Evolutionary conservation across 1,139 yeast species (phyloP).

Genomic region (Saccharomyces hybrid): DNA sequence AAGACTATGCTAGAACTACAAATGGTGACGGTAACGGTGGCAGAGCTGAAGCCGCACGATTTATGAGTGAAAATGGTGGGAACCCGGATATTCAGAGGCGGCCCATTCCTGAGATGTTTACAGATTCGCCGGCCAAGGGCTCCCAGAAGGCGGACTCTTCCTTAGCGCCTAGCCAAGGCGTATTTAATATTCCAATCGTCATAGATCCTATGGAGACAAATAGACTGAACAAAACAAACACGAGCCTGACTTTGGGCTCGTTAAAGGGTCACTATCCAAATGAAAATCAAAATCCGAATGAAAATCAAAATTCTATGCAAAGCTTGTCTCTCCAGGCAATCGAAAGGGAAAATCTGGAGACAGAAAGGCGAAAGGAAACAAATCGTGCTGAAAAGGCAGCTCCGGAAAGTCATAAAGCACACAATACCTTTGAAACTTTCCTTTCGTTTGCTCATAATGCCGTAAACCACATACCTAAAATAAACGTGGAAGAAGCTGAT

Average conservation of each 20-base stretch:
- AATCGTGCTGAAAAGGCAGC: not conserved
- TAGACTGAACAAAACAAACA: not conserved
- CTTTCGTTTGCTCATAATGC: conserved; percentile 20
- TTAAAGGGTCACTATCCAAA: not conserved
- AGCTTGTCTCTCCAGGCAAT: not conserved
- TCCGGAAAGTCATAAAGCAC: not conserved
- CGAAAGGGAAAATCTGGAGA: not conserved
- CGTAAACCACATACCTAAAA: conserved; percentile 16
- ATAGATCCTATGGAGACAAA: not conserved
- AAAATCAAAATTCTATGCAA: not conserved
- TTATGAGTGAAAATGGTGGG: too few species aligned
- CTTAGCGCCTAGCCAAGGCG: not conserved
- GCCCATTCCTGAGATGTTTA: not conserved
- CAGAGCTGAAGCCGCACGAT: not conserved
- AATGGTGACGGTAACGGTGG: too few species aligned
- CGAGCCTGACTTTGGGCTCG: not conserved
- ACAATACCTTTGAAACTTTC: conserved; percentile 10
- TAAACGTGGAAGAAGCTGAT: conserved; percentile 7
- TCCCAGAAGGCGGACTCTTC: not conserved
- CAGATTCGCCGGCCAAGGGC: not conserved
- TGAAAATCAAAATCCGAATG: not conserved
- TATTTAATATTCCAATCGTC: not conserved
- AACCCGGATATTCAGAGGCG: too few species aligned
- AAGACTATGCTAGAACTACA: not conserved
- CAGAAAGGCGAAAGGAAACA: not conserved